Conservation (phyloP, 2,329 filamentous ascomycete genomes). For the Xenosphaeropsis pyriputrescens region DNA sequence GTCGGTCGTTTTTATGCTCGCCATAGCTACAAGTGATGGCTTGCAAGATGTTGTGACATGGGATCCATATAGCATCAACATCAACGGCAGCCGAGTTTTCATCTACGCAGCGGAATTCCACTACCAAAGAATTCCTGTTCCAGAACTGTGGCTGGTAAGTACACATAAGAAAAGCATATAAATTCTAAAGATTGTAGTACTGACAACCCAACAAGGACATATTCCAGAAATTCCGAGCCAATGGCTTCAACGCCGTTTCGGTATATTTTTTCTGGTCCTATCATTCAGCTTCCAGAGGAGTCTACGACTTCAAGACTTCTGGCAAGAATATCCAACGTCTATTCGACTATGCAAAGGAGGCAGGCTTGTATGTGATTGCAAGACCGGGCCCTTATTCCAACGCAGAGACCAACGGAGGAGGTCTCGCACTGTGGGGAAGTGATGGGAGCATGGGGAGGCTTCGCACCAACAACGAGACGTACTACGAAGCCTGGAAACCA, state of each 20-base stretch:
- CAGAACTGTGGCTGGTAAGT: conserved; percentile 30
- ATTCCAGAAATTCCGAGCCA: conserved; percentile 36
- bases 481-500: conserved; percentile 28
- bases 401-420: conserved; percentile 32
- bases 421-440: conserved; percentile 27
- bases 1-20: conserved; percentile 10
- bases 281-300: conserved; percentile 25
- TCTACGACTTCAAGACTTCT: conserved; percentile 32
- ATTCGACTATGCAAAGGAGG: conserved; percentile 33
- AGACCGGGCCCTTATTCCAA: conserved; percentile 35
- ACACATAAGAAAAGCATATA: too few species aligned
- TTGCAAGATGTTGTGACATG: conserved; percentile 29
- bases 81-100: conserved; percentile 32
- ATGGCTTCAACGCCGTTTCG: conserved; percentile 27
- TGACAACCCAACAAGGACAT: conserved; percentile 24
- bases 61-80: conserved; percentile 33
- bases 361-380: conserved; percentile 34
- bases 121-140: conserved; percentile 35
- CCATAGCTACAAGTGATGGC: conserved; percentile 22
- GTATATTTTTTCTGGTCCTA: conserved; percentile 36
- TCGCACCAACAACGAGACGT: conserved; percentile 26
- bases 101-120: conserved; percentile 32
- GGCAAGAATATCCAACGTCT: conserved; percentile 34
- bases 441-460: conserved; percentile 28
- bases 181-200: too few species aligned